A percentile compares a stretch with the other conserved stretches of the same genome.
These are phyloP conservation scores for Penicillium frequentans DNA, from an alignment of 2,329 filamentous ascomycete species.

Conservation along the genomic window DNA sequence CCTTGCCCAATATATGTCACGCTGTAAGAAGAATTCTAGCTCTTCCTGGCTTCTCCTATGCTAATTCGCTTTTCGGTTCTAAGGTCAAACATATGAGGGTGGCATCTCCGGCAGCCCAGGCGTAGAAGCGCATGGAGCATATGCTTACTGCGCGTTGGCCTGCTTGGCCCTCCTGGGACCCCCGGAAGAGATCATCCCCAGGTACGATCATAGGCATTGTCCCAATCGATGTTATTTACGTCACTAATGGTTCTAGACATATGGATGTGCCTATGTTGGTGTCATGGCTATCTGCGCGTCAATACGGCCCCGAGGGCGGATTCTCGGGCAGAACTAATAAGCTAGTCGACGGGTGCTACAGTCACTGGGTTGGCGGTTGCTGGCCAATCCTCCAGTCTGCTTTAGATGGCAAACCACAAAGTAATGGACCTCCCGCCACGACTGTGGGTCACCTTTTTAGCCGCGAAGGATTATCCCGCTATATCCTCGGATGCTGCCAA, in stretches of 20 bases:
- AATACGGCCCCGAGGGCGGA: conserved; percentile 88
- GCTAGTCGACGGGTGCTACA: conserved; percentile 96
- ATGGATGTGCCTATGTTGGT: conserved; percentile 76
- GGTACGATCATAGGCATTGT: conserved; percentile 50
- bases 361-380: conserved; percentile 94
- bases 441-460: conserved; percentile 60
- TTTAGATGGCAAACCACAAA: conserved; percentile 55
- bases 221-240: neutral
- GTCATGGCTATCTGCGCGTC: conserved; percentile 84
- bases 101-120: conserved; percentile 84
- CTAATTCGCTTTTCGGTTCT: conserved; percentile 8
- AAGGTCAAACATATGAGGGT: conserved; percentile 91
- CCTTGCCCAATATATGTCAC: conserved; percentile 75
- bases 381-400: conserved; percentile 88
- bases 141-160: conserved; percentile 90
- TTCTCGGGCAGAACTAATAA: conserved; percentile 96
- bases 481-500: conserved; percentile 88
- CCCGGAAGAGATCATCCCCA: conserved; percentile 71
- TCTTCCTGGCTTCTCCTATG: neutral
- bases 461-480: conserved; percentile 80
- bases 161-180: conserved; percentile 83
- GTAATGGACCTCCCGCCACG: conserved; percentile 20
- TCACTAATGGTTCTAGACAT: conserved; percentile 54
- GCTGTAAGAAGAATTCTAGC: conserved; percentile 60
- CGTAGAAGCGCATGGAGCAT: conserved; percentile 92